These are phyloP conservation scores for Hanseniaspora valbyensis DNA, from an alignment of 805 yeast genomes.

Conservation along the genomic window DNA sequence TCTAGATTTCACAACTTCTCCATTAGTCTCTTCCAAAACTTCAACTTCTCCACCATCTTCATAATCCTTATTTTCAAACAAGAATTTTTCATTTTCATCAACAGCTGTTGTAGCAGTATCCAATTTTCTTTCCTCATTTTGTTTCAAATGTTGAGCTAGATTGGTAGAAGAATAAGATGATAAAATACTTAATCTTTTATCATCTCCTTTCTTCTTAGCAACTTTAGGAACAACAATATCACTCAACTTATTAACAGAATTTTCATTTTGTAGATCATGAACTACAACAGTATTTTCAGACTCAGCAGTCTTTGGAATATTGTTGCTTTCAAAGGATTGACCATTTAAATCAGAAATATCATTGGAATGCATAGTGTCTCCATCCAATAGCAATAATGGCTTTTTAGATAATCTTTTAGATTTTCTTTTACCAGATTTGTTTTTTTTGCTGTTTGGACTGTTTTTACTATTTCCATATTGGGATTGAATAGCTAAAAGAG, in stretches of 20 bases:
- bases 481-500: constrained; percentile 26
- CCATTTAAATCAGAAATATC: background rate
- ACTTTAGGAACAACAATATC: constrained; percentile 62
- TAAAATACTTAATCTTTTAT: constrained; percentile 56
- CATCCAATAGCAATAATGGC: background rate
- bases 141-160: constrained; percentile 42
- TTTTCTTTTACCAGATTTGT: constrained; percentile 12
- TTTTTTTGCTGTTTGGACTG: constrained; percentile 17
- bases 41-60: constrained; percentile 18
- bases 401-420: constrained; percentile 6
- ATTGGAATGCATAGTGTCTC: constrained; percentile 2
- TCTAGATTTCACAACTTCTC: constrained; percentile 20
- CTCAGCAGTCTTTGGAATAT: constrained; percentile 9
- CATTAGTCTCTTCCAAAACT: constrained; percentile 21
- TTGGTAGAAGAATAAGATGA: constrained; percentile 51
- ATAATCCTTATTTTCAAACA: constrained; percentile 12
- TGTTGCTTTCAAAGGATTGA: constrained; percentile 1
- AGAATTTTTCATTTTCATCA: constrained; percentile 12
- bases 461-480: constrained; percentile 25
- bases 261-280: constrained; percentile 13
- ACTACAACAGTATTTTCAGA: constrained; percentile 10
- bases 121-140: constrained; percentile 35
- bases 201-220: constrained; percentile 51
- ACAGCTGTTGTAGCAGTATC: background rate
- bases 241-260: constrained; percentile 42